These are phyloP conservation scores for Omphalotus guepiniiformis DNA, from an alignment of 768 basidiomycete genomes.

Conservation along the genomic window DNA sequence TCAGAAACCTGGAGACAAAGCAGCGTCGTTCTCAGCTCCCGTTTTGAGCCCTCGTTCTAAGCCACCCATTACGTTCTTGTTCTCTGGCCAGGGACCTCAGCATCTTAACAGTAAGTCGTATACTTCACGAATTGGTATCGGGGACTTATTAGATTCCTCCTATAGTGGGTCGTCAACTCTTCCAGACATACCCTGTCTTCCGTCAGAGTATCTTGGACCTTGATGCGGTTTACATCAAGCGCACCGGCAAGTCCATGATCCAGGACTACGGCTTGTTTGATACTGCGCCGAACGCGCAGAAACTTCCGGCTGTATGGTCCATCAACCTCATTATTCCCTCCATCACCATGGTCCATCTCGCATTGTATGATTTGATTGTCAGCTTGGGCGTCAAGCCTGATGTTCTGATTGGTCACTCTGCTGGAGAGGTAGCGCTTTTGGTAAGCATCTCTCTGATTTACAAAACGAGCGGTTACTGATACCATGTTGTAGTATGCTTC, in stretches of 20 bases:
- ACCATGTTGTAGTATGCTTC: constrained; percentile 1
- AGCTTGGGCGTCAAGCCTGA: constrained; percentile 34
- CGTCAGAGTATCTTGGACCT: constrained; percentile 33
- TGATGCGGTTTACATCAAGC: constrained; percentile 27
- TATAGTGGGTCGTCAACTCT: constrained; percentile 35
- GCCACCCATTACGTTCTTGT: constrained; percentile 32
- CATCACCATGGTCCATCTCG: constrained; percentile 42
- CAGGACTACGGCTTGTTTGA: constrained; percentile 33
- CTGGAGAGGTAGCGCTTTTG: constrained; percentile 41
- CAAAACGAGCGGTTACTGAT: background rate
- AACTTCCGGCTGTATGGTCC: constrained; percentile 24
- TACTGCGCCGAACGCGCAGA: constrained; percentile 1
- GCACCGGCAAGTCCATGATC: constrained; percentile 33
- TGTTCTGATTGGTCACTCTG: constrained; percentile 42
- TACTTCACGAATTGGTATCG: background rate
- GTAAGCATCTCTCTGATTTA: constrained; percentile 31
- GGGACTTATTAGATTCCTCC: background rate
- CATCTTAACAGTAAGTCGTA: constrained; percentile 30
- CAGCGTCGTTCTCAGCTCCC: constrained; percentile 23
- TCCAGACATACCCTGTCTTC: constrained; percentile 30
- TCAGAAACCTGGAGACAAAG: background rate
- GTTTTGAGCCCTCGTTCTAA: constrained; percentile 20
- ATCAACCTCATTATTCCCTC: constrained; percentile 37
- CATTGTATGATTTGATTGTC: constrained; percentile 35
- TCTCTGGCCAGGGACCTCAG: constrained; percentile 38